Percentiles rank a stretch among this genome's conserved stretches.
Evolutionary conservation across 2,329 filamentous ascomycete species (phyloP).

Genomic region (Monosporascus sp.): DNA sequence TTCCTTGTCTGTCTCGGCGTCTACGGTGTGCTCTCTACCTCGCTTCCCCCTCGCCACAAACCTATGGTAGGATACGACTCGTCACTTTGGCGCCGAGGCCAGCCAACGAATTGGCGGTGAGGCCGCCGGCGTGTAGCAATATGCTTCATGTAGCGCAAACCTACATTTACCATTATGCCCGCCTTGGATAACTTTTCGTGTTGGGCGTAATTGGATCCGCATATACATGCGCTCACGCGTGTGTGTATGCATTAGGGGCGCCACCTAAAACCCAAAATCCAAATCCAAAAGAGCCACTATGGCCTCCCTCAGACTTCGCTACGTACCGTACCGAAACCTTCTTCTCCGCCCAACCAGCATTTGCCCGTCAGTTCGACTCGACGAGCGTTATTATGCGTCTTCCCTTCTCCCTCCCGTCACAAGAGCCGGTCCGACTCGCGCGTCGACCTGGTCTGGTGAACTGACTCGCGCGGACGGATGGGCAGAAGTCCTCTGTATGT

Average conservation of each 20-base stretch:
- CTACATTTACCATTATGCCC: neutral
- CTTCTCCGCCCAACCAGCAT: neutral
- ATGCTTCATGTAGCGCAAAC: neutral
- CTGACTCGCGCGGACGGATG: neutral
- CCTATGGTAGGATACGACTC: too few species aligned
- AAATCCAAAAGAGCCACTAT: neutral
- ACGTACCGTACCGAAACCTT: conserved; percentile 1
- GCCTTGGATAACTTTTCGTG: too few species aligned
- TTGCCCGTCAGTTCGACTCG: neutral
- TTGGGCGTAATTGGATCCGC: too few species aligned
- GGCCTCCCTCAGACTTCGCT: neutral
- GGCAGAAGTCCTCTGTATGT: neutral
- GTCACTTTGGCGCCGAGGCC: neutral
- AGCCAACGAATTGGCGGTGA: neutral
- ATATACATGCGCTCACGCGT: too few species aligned
- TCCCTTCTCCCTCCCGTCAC: neutral
- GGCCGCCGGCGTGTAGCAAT: neutral
- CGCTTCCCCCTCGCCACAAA: too few species aligned
- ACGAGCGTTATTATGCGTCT: neutral
- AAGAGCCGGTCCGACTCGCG: neutral
- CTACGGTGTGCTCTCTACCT: too few species aligned
- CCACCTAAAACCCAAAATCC: too few species aligned
- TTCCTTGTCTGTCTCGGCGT: too few species aligned
- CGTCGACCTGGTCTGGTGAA: neutral
- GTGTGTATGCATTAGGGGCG: too few species aligned